phyloP scores from a whole-genome alignment of 176 grass and related monocot species.

The Carex parvula region DNA sequence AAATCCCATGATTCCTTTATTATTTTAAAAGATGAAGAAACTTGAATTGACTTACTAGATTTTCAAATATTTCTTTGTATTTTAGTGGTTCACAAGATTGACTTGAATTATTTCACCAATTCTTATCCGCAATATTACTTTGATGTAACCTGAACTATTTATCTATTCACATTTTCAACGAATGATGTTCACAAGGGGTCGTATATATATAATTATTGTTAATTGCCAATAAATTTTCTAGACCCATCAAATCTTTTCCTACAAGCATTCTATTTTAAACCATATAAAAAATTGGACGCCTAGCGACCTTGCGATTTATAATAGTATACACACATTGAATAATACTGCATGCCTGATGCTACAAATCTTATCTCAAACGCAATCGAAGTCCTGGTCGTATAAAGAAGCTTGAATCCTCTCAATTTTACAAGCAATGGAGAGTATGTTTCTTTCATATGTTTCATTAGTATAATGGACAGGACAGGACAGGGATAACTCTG shows the following conservation, averaged over 20 bases:
- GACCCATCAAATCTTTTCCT: constrained; percentile 39
- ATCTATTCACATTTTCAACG: constrained; percentile 1
- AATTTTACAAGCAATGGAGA: neutral
- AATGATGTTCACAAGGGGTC: neutral
- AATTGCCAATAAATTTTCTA: constrained; percentile 35
- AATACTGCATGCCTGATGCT: constrained; percentile 3
- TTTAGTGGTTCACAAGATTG: constrained; percentile 7
- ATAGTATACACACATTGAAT: constrained; percentile 15
- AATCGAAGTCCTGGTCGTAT: neutral
- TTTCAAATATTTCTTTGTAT: neutral
- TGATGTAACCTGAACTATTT: neutral
- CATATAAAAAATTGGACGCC: neutral
- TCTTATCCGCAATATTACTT: constrained; percentile 5
- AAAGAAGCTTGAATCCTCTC: neutral
- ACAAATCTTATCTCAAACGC: constrained; percentile 22
- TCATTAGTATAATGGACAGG: no score
- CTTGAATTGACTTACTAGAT: neutral
- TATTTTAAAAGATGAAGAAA: constrained; percentile 7
- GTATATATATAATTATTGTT: constrained; percentile 22
- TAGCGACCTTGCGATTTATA: constrained; percentile 11
- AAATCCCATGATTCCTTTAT: neutral
- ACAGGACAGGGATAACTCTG: neutral
- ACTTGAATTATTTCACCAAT: constrained; percentile 1
- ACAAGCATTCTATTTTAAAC: constrained; percentile 43
- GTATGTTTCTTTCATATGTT: neutral